Evolutionary conservation across 257 asterid species (phyloP).

Genomic region (Plectranthus barbatus): DNA sequence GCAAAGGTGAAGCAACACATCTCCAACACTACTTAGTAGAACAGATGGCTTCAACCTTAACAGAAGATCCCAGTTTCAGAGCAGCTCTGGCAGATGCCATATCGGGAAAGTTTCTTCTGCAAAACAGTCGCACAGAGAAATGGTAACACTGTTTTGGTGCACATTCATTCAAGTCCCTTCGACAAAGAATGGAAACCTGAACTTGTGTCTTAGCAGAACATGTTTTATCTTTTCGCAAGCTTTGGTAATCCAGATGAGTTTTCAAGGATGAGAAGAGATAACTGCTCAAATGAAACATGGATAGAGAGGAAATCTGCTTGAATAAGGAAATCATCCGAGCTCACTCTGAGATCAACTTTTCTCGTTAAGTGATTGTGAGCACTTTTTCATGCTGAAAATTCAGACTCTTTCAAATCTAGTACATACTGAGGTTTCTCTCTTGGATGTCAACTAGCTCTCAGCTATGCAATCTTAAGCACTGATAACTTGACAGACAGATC

Average conservation of each 20-base stretch:
- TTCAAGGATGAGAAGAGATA: not conserved
- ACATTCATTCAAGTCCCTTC: too few species aligned
- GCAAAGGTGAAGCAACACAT: conserved; percentile 30
- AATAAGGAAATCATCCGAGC: not conserved
- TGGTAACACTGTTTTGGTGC: conserved; percentile 13
- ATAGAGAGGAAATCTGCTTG: not conserved
- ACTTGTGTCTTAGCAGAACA: not conserved
- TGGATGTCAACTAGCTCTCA: too few species aligned
- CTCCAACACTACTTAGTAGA: conserved; percentile 52
- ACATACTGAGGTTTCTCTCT: too few species aligned
- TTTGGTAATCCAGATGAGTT: not conserved
- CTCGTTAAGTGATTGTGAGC: too few species aligned
- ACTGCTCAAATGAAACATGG: not conserved
- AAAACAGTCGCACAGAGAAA: conserved; percentile 21
- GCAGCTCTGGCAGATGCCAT: conserved; percentile 84
- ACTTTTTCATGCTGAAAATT: too few species aligned
- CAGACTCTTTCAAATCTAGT: too few species aligned
- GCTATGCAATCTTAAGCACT: too few species aligned
- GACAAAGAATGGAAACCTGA: not conserved
- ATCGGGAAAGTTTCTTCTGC: conserved; percentile 57
- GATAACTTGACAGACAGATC: too few species aligned
- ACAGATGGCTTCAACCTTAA: conserved; percentile 75
- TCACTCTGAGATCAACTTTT: too few species aligned
- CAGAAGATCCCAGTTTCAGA: conserved; percentile 73
- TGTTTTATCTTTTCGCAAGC: too few species aligned